Conservation (phyloP, 495 filamentous ascomycete species). For the Hyaloscypha bicolor region DNA sequence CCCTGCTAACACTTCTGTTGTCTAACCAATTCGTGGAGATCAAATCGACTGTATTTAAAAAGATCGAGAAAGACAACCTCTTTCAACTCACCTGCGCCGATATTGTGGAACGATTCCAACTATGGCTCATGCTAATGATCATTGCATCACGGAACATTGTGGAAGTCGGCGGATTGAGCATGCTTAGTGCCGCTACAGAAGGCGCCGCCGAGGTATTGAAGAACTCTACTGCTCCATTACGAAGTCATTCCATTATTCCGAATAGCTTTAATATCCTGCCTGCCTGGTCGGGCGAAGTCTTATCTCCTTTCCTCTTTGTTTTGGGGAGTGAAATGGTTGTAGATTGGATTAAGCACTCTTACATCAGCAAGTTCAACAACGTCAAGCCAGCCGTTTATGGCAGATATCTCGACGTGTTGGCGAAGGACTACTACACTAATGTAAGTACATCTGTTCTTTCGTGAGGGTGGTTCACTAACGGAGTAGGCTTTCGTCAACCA, state of each 20-base stretch:
- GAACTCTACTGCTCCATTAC: conserved; percentile 47
- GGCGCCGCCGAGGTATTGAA: conserved; percentile 42
- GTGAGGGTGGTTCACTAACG: conserved; percentile 5
- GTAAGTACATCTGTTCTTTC: conserved; percentile 42
- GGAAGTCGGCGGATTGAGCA: conserved; percentile 75
- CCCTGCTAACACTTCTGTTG: conserved; percentile 84
- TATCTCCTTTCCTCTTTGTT: conserved; percentile 90
- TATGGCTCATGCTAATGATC: conserved; percentile 96
- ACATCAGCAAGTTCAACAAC: conserved; percentile 98
- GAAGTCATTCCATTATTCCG: conserved; percentile 69
- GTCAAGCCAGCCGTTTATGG: conserved; percentile 86
- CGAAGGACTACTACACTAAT: conserved; percentile 97
- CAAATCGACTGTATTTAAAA: conserved; percentile 96
- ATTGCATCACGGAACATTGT: conserved; percentile 95
- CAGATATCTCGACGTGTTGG: conserved; percentile 87
- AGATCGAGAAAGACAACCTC: conserved; percentile 94
- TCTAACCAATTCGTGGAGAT: conserved; percentile 99
- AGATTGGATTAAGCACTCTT: conserved; percentile 96
- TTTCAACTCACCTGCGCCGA: conserved; percentile 97
- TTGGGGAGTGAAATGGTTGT: conserved; percentile 96
- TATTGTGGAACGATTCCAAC: conserved; percentile 94
- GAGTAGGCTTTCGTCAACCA: conserved; percentile 82
- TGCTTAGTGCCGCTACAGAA: conserved; percentile 47
- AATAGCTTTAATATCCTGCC: conserved; percentile 83
- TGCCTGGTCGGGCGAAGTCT: conserved; percentile 81